Conservation (phyloP, 371 early-diverging fungal genomes). For the Actinomucor elegans region DNA sequence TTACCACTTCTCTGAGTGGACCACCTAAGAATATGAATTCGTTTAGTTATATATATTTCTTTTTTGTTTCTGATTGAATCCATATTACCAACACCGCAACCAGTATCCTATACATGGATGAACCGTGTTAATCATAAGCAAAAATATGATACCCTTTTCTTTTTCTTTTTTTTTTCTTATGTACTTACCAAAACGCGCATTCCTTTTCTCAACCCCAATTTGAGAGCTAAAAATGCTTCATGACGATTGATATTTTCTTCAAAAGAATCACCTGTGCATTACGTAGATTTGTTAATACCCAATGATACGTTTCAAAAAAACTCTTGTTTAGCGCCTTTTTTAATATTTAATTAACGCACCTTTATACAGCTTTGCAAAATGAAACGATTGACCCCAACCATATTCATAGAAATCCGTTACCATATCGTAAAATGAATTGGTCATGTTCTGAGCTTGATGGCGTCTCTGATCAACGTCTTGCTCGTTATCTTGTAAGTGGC, state of each 20-base stretch:
- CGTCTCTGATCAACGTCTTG: constrained; percentile 39
- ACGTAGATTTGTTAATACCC: neutral
- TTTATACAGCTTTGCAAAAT: constrained; percentile 63
- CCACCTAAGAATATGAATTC: constrained; percentile 45
- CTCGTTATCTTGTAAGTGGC: constrained; percentile 30
- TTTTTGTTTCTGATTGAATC: neutral
- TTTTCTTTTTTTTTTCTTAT: neutral
- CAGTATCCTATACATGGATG: constrained; percentile 53
- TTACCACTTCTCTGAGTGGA: constrained; percentile 75
- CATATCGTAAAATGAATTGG: constrained; percentile 64
- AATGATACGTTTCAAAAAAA: too few relatives aligned
- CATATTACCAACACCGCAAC: constrained; percentile 74
- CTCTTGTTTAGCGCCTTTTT: too few relatives aligned
- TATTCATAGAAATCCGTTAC: constrained; percentile 64
- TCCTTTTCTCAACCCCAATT: constrained; percentile 62
- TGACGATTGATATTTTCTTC: constrained; percentile 73
- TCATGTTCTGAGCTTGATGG: constrained; percentile 55
- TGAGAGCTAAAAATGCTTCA: constrained; percentile 70
- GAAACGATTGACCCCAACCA: constrained; percentile 81
- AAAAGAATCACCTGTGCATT: constrained; percentile 53
- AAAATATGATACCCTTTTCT: neutral
- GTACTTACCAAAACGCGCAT: constrained; percentile 57
- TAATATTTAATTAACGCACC: constrained; percentile 18
- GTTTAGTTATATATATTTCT: neutral
- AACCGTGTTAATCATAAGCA: neutral